A percentile compares a stretch with the other conserved stretches of the same genome.
Conservation (phyloP, 768 basidiomycete genomes). For the Plicaturopsis crispa region DNA sequence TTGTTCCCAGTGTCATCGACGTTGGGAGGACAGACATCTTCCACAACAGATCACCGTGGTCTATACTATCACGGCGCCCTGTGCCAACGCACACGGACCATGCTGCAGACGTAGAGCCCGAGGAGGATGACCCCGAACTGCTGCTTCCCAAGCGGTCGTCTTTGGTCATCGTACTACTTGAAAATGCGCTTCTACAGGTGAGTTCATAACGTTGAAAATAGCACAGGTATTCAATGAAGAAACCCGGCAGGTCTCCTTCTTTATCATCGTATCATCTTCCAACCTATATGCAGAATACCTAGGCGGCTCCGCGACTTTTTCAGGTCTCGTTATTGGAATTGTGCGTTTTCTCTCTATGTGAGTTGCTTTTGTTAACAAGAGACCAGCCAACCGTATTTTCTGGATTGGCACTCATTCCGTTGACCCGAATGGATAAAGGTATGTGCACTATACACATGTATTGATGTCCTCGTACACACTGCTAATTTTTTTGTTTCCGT, state of each 20-base stretch:
- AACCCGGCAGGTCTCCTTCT: conserved; percentile 50
- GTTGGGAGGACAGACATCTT: no score
- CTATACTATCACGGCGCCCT: no score
- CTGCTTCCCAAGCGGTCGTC: conserved; percentile 41
- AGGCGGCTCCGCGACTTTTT: conserved; percentile 64
- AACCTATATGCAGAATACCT: conserved; percentile 54
- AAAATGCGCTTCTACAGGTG: conserved; percentile 41
- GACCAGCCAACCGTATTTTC: conserved; percentile 58
- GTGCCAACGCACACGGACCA: no score
- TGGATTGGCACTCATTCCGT: conserved; percentile 47
- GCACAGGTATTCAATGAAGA: background rate
- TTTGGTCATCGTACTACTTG: conserved; percentile 33
- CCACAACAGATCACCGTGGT: no score
- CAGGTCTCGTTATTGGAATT: conserved; percentile 45
- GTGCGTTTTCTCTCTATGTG: conserved; percentile 43
- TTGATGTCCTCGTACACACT: background rate
- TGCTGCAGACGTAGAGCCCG: no score
- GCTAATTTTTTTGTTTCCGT: background rate
- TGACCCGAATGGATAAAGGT: conserved; percentile 53
- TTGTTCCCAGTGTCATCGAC: no score
- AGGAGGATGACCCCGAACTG: conserved; percentile 27
- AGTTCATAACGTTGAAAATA: background rate
- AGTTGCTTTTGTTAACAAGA: no score
- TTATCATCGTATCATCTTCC: conserved; percentile 62
- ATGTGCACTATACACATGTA: conserved; percentile 6